Base-by-base conservation (phyloP, 2,329 filamentous ascomycete genomes). In the Thielaviopsis cerberus region DNA sequence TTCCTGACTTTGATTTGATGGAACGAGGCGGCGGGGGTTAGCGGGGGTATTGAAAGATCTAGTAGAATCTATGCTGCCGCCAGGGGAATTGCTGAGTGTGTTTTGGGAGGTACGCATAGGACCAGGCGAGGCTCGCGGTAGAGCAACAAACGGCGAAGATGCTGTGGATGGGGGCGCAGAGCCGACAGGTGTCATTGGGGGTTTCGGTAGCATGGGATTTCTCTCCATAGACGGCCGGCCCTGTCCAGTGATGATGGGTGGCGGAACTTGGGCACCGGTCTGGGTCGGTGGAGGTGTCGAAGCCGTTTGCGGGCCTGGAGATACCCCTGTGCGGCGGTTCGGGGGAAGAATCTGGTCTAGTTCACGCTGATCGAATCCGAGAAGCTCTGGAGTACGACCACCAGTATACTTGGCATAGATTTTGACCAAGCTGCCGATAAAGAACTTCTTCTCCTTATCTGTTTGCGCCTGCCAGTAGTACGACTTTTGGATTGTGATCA, bases 391-490 rank as follows among this genome's bases (percentile, higher is more conserved):
- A 30, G 81, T 71, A 65, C 83, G 85, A 13, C 91, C 91, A 26
- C 88, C 86, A 0, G 92, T 97, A 68, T 97, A 98, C 71, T 97
- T 98, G 65, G 83, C 83, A 69, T 87, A 98, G 63, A 98, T 96
- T 71, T 97, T 98, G 67, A 97, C 82, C 64, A 97, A 72, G 69
- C 90, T 96, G 34, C 87, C 89, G 66, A 98, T 92, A 70, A 98
- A 98, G 72, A 97, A 97, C 68, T 95, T 91, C 75, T 96, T 97
- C 72, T 98, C 92, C 73, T 96, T 96, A 57, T 87, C 79, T 0
- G 88, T 92, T 63, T 88, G 83, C 34, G 92, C 89, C 69, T 94
- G 82, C 92, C 92, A 98, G 69, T 92, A 98, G 71, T 98, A 98
- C 0, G 89, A 86, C 69, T 98, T 98, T 25, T 86, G 85, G 26